phyloP scores from a whole-genome alignment of 352 stramenopile species.

The Phytopythium kandeliae region DNA sequence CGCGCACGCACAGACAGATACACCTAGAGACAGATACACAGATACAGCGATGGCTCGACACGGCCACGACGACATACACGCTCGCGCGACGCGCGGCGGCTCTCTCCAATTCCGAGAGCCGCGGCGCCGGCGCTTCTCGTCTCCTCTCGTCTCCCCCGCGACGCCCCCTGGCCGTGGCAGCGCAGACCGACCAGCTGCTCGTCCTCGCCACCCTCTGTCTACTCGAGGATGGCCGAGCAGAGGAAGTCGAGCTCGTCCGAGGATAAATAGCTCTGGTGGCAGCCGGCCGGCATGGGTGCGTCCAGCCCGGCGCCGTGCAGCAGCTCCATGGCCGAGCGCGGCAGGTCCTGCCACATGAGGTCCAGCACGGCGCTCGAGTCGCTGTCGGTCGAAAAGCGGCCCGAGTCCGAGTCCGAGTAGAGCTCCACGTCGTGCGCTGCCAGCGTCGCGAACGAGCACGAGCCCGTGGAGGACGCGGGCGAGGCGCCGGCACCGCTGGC shows the following conservation, averaged over 20 bases:
- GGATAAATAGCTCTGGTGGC: conserved; percentile 49
- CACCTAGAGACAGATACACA: neutral
- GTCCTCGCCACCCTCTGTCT: conserved; percentile 13
- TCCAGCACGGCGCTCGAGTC: conserved; percentile 43
- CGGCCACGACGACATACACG: neutral
- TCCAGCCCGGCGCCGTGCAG: conserved; percentile 7
- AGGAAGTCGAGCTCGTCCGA: conserved; percentile 85
- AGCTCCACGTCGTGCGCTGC: conserved; percentile 36
- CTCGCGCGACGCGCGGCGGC: neutral
- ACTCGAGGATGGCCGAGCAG: conserved; percentile 79
- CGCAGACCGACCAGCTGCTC: no score
- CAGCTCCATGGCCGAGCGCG: conserved; percentile 18
- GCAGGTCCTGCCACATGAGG: conserved; percentile 53
- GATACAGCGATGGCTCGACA: neutral
- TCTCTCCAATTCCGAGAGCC: neutral
- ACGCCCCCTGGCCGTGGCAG: no score
- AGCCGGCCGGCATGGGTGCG: conserved; percentile 16
- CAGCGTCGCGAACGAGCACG: conserved; percentile 22
- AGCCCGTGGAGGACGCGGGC: conserved; percentile 20
- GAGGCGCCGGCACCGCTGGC: conserved; percentile 13
- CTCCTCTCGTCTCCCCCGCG: no score
- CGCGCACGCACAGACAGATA: neutral
- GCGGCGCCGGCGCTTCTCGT: no score
- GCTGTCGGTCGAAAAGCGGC: conserved; percentile 53
- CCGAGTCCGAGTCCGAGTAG: conserved; percentile 71